Percentiles rank a stretch among this genome's conserved stretches.
These are phyloP conservation scores for Neobulgaria alba DNA, from an alignment of 2,329 filamentous ascomycete genomes.

Conservation along the genomic window DNA sequence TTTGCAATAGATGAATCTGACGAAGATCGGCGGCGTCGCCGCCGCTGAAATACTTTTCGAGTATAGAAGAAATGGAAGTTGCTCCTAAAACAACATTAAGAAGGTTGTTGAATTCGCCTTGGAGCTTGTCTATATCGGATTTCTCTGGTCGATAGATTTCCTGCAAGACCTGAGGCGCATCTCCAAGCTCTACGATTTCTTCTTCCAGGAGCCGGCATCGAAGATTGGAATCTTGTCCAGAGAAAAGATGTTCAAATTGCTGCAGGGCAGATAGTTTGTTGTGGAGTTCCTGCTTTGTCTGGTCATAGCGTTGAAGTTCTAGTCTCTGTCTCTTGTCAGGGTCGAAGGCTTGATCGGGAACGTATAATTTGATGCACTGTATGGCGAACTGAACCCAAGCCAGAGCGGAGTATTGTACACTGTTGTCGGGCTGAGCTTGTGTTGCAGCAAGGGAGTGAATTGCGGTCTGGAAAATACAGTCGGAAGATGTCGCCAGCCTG, in stretches of 20 bases:
- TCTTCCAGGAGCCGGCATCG: conserved; percentile 54
- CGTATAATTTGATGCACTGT: conserved; percentile 67
- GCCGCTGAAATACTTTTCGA: conserved; percentile 13
- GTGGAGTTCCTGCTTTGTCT: conserved; percentile 43
- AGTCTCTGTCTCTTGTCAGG: conserved; percentile 61
- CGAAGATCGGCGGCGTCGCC: conserved; percentile 34
- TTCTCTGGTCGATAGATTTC: conserved; percentile 62
- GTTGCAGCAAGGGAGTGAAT: conserved; percentile 26
- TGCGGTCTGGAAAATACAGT: conserved; percentile 31
- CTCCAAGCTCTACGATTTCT: conserved; percentile 56
- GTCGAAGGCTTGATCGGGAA: conserved; percentile 81
- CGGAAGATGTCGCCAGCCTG: conserved; percentile 10
- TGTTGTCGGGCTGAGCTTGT: background rate
- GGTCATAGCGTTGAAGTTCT: conserved; percentile 40
- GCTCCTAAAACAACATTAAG: conserved; percentile 39
- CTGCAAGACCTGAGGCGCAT: conserved; percentile 53
- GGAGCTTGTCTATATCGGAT: conserved; percentile 62
- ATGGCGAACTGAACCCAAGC: conserved; percentile 73
- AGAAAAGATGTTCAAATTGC: conserved; percentile 57
- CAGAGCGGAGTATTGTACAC: conserved; percentile 34
- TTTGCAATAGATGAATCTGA: conserved; percentile 35
- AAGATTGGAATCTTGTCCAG: conserved; percentile 58
- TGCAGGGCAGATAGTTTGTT: conserved; percentile 51
- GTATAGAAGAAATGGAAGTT: conserved; percentile 11
- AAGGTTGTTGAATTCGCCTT: conserved; percentile 75